Base-by-base conservation (phyloP, 2,329 filamentous ascomycete species). In the Aspergillus persii region DNA sequence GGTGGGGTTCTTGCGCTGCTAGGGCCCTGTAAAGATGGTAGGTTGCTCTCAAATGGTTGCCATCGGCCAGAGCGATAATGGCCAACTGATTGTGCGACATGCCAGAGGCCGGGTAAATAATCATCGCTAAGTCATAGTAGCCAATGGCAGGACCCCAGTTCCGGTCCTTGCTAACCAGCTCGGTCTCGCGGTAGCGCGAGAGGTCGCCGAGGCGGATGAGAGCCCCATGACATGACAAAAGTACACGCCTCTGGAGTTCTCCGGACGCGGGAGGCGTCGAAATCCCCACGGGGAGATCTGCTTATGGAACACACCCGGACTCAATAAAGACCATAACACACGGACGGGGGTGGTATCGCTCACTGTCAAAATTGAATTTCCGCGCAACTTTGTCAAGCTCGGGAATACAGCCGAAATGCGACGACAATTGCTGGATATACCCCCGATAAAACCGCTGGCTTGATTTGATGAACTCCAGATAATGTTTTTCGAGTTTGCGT, bases 21-120 rank as follows among this genome's bases (percentile, higher is more conserved):
- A 95, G 83, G 15, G 93, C 89, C 63, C 93, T 88, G 71, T 96
- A 95, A 46, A 98, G 86, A 74, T 96, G 88, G 75, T 97, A 98
- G 31, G 96, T 89, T 8, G 92, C 88, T 61, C 92, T 86, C 53
- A 98, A 84, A 71, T 96, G 90, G 66, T 94, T 89, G 59, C 84
- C 85, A 67, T 93, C 74, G 55, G 89, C 88, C 51, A 91, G 84
- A 60, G 89, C 89, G 60, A 98, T 89, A 39, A 98, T 90, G 39
- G 91, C 93, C 73, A 95, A 86, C 74, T 98, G 95, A 69, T 99
- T 94, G 70, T 96, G 90, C 15, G 92, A 90, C 63, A 88, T 86
- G 31, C 94, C 94, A 50, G 90, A 92, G 18, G 86, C 81, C 3
- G 94, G 92, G 66, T 90, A 84, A 55, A 98, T 83, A 54, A 89